Base-by-base conservation (phyloP, 305 asterid species). In the Ajuga reptans region DNA sequence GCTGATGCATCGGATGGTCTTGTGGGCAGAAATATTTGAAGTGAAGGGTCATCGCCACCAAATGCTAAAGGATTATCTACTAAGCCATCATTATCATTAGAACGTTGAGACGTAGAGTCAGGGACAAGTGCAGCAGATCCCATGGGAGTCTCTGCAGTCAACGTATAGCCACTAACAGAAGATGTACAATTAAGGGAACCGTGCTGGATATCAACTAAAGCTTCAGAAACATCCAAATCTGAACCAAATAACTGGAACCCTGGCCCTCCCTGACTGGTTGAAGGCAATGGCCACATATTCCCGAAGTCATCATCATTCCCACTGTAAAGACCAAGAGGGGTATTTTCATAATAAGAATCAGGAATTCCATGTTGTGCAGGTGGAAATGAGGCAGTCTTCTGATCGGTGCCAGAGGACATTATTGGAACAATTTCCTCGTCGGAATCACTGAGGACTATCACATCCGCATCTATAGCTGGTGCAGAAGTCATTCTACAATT, bases 11-110 rank as follows among this genome's bases (percentile, higher is more conserved):
- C 91, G 29, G 96, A 83, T 21, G 96, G 96, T 82, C 83, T 85
- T 21, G 99, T 80, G 36, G 98, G 97, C 57, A 94, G 90, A 84
- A 91, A 94, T 86, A 94, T 86, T 75, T 94, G 97, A 68, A 94
- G 96, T 1, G 99, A 81, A 53, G 93, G 97, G 69, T 94, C 99
- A 72, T 83, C 86, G 66, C 91, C 90, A 70, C 78, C 80, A 72
- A 82, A 88, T 21, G 87, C 92, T 68, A 89, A 70, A 55, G 90
- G 88, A 79, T 91, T 91, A 75, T 91, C 96, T 36, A 89, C 85
- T 72, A 89, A 79, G 63, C 87, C 86, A 64, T 83, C 87, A 71
- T 75, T 85, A 46, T 76, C 72, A 74, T 81, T 80, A 64, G 89
- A 65, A 66, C 36, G 83, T 55, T 74, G 80, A 47, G 68, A 76